phyloP scores from a whole-genome alignment of 2,329 filamentous ascomycete species.

The Metarhizium anisopliae region DNA sequence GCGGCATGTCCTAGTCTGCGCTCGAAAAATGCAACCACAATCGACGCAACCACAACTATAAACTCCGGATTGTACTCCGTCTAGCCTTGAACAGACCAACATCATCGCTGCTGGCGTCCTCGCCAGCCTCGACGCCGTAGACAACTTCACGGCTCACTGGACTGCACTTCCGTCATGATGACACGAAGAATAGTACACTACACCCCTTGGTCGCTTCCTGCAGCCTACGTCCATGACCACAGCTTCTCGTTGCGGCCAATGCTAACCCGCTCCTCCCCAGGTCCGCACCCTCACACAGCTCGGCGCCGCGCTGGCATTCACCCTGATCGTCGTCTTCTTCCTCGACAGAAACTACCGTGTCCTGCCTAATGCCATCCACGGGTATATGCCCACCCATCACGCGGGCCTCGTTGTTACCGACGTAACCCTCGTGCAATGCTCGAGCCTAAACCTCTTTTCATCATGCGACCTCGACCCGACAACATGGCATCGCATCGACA shows the following conservation, averaged over 20 bases:
- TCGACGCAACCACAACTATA: background rate
- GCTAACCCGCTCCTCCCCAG: constrained; percentile 22
- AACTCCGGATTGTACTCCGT: background rate
- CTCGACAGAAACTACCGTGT: constrained; percentile 86
- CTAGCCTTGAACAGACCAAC: background rate
- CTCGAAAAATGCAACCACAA: background rate
- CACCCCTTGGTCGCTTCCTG: background rate
- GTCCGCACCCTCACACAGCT: constrained; percentile 69
- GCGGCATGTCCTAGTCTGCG: background rate
- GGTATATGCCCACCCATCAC: constrained; percentile 78
- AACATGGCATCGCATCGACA: constrained; percentile 75
- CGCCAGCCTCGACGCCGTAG: background rate
- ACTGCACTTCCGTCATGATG: constrained; percentile 14
- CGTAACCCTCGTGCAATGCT: constrained; percentile 69
- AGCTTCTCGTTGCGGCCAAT: background rate
- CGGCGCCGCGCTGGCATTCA: constrained; percentile 52
- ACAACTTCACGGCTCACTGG: background rate
- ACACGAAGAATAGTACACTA: constrained; percentile 28
- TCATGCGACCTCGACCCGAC: constrained; percentile 65
- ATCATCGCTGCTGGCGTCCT: background rate
- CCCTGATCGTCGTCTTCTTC: constrained; percentile 65
- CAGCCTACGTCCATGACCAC: background rate
- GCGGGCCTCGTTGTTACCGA: constrained; percentile 80
- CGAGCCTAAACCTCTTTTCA: constrained; percentile 62
- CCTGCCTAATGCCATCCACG: constrained; percentile 76